Evolutionary conservation across 768 basidiomycete genomes (phyloP).

Genomic region (Nidularia sp.): DNA sequence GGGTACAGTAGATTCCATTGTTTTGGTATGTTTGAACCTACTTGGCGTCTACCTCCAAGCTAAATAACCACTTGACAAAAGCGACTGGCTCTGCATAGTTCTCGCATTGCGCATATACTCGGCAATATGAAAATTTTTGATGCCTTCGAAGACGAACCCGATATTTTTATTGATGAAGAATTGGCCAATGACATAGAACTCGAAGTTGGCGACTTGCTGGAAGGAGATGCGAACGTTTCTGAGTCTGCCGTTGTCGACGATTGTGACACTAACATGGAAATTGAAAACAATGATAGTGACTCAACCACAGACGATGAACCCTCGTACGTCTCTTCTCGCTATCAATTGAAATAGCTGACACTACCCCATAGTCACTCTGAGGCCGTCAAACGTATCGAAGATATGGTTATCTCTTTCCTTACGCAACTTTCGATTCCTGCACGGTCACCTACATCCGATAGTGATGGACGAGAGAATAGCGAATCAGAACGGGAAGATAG

Average conservation of each 20-base stretch:
- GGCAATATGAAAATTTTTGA: too few species aligned
- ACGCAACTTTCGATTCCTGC: slow-evolving; percentile 25
- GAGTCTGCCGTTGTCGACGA: not conserved
- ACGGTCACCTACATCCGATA: slow-evolving; percentile 5
- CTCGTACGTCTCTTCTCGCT: not conserved
- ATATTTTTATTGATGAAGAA: too few species aligned
- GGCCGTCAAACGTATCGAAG: slow-evolving; percentile 25
- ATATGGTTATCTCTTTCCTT: slow-evolving; percentile 30
- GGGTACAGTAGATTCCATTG: too few species aligned
- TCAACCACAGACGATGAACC: not conserved
- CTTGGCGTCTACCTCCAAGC: too few species aligned
- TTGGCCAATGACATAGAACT: too few species aligned
- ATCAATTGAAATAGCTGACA: not conserved
- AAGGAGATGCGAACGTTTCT: slow-evolving; percentile 26
- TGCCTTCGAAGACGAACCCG: too few species aligned
- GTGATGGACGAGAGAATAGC: not conserved
- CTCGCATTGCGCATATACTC: too few species aligned
- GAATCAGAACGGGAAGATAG: too few species aligned
- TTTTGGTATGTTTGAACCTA: too few species aligned
- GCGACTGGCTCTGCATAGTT: too few species aligned
- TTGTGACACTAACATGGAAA: not conserved
- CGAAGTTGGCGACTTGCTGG: too few species aligned
- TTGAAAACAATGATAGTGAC: not conserved
- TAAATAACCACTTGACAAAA: too few species aligned
- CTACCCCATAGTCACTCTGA: slow-evolving; percentile 1